Evolutionary conservation across 192 early-diverging fungal species (phyloP), one percentile per base, ranked within the genome.

Genomic region (Coemansia sp.): DNA sequence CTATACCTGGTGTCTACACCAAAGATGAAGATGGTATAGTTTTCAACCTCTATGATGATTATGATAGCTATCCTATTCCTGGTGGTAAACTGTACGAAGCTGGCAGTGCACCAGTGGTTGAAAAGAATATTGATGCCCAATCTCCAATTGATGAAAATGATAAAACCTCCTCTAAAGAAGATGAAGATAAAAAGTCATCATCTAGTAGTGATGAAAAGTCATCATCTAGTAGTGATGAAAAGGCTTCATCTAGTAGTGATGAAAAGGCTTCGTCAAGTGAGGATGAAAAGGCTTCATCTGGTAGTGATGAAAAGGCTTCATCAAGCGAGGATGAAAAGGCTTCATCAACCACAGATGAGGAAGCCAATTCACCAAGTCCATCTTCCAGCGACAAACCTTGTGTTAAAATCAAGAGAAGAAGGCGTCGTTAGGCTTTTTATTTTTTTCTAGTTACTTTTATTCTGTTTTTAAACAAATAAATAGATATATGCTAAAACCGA

Each of bases 21-120:
- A 48, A 16, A 17, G 22, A 60, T 2, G 22, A 34, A n/a, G 38
- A 33, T 22, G 59, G 59, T 2, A 22, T 60, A 25, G 4, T 48
- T 29, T 45, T 60, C 28, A 12, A 60, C 18, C 38, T 60, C 5
- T 60, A 60, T 22, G 22, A 25, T 8, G 22, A 20, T 10, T 60
- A 45, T 20, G 22, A 40, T 22, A 60, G 59, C 28, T 60, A 60
- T 18, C 38, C 59, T 18, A 48, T 60, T 29, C 59, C 59, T 29
- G 59, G 59, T 2, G 34, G 34, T 12, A 18, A 0, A 10, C 6
- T 60, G 38, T 60, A 60, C 16, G 42, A 36, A 3, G 22, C 59
- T 29, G 59, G 59, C n/a, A 36, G n/a, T 28, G 3, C 38, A 7
- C 18, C 52, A 30, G 52, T 22, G n/a, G n/a, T 5, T 8, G 8